Conservation (phyloP, 352 stramenopile genomes). For the Phytophthora citricola region DNA sequence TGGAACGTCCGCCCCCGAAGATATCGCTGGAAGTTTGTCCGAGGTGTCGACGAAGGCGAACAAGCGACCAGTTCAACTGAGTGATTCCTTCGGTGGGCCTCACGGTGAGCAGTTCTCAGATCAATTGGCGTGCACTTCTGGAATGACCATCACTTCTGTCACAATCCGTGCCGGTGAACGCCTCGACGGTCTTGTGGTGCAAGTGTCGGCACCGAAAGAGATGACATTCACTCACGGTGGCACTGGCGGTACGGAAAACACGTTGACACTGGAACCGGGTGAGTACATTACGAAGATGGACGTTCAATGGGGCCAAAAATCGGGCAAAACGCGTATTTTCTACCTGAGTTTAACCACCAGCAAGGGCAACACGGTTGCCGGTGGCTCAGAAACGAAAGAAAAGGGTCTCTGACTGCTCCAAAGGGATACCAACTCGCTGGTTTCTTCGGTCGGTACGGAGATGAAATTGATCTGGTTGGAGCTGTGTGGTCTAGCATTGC, state of each 20-base stretch:
- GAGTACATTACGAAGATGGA: slow-evolving; percentile 31
- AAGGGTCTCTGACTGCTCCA: slow-evolving; percentile 18
- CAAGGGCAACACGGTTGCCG: slow-evolving; percentile 14
- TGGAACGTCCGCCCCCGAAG: slow-evolving; percentile 15
- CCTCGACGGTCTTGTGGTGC: slow-evolving; percentile 24
- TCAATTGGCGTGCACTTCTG: slow-evolving; percentile 28
- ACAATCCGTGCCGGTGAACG: slow-evolving; percentile 32
- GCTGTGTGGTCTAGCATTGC: slow-evolving; percentile 35
- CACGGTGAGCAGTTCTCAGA: slow-evolving; percentile 53
- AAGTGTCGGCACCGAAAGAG: slow-evolving; percentile 19
- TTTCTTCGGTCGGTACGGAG: slow-evolving; percentile 28
- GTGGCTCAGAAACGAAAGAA: slow-evolving; percentile 23
- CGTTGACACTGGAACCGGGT: slow-evolving; percentile 8
- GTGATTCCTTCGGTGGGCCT: slow-evolving; percentile 45
- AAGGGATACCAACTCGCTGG: slow-evolving; percentile 31
- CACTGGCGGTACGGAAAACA: slow-evolving; percentile 22
- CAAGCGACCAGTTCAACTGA: slow-evolving; percentile 34
- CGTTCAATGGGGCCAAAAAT: slow-evolving; percentile 13
- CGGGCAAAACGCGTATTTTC: slow-evolving; percentile 17
- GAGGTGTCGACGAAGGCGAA: slow-evolving; percentile 20
- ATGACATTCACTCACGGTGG: slow-evolving; percentile 30
- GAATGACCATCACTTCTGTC: slow-evolving; percentile 31
- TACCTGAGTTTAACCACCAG: slow-evolving; percentile 23
- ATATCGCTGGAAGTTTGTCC: slow-evolving; percentile 30
- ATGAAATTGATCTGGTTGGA: slow-evolving; percentile 26